Evolutionary conservation across 371 early-diverging fungal genomes (phyloP).

Genomic region (Mucor lusitanicus): DNA sequence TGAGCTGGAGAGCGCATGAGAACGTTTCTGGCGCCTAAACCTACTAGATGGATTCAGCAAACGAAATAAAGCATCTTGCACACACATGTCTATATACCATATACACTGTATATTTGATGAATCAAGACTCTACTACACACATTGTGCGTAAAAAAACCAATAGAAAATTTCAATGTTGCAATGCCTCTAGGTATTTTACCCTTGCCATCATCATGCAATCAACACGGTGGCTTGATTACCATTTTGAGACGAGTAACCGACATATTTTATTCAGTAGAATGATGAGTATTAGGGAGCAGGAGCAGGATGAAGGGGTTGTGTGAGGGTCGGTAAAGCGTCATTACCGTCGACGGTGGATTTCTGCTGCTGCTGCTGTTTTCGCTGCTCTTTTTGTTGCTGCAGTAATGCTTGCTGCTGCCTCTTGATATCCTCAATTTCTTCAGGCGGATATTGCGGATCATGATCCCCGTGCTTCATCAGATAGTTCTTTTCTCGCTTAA

Average conservation of each 20-base stretch:
- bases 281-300: neutral
- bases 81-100: too few relatives aligned
- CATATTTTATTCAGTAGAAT: neutral
- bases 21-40: too few relatives aligned
- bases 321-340: neutral
- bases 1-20: too few relatives aligned
- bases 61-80: too few relatives aligned
- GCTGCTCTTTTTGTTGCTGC: neutral
- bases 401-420: neutral
- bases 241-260: neutral
- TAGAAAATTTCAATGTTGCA: too few relatives aligned
- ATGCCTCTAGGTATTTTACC: too few relatives aligned
- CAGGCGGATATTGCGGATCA: neutral
- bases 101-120: too few relatives aligned
- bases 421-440: neutral
- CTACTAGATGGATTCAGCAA: too few relatives aligned
- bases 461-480: slow-evolving; percentile 17
- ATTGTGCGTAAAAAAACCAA: too few relatives aligned
- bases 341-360: neutral
- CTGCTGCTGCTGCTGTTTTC: neutral
- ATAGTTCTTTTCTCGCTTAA: slow-evolving; percentile 74
- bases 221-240: slow-evolving; percentile 17
- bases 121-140: too few relatives aligned
- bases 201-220: too few relatives aligned
- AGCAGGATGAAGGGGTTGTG: neutral